Percentiles rank a stretch among this genome's conserved stretches.
Conservation (phyloP, 164 flowering plant species). For the Vitis cinerea region DNA sequence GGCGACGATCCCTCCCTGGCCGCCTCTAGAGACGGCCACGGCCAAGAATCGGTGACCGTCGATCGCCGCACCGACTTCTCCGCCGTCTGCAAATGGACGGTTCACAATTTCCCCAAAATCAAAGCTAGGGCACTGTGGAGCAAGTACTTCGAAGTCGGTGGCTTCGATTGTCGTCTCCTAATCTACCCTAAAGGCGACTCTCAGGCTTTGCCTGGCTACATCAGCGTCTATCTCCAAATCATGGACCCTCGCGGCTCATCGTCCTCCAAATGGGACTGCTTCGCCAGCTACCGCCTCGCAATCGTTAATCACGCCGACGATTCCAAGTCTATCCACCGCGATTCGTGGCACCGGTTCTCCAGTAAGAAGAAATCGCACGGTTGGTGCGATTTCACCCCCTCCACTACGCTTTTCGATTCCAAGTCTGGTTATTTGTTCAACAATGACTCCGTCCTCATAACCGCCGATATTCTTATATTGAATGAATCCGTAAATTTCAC, state of each 20-base stretch:
- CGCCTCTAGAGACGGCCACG: slow-evolving; percentile 25
- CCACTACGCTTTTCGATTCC: slow-evolving; percentile 59
- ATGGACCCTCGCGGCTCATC: slow-evolving; percentile 79
- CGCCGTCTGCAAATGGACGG: slow-evolving; percentile 83
- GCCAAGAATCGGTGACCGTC: slow-evolving; percentile 54
- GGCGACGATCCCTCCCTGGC: slow-evolving; percentile 25
- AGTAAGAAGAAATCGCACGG: slow-evolving; percentile 94
- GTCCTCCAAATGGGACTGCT: slow-evolving; percentile 90
- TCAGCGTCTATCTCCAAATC: slow-evolving; percentile 83
- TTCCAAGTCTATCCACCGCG: slow-evolving; percentile 70
- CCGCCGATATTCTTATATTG: slow-evolving; percentile 81
- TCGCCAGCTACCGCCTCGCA: slow-evolving; percentile 76
- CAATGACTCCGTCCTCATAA: slow-evolving; percentile 56
- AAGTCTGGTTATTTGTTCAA: slow-evolving; percentile 56
- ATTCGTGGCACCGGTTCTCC: slow-evolving; percentile 92
- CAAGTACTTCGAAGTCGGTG: slow-evolving; percentile 91
- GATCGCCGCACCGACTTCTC: slow-evolving; percentile 69
- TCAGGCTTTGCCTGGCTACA: slow-evolving; percentile 89
- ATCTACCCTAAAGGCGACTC: slow-evolving; percentile 94
- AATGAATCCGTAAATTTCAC: slow-evolving; percentile 70
- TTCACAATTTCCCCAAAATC: slow-evolving; percentile 62
- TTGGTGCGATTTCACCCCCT: slow-evolving; percentile 93
- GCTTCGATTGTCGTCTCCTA: slow-evolving; percentile 83
- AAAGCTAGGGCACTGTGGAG: slow-evolving; percentile 88
- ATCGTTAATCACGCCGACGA: slow-evolving; percentile 63